phyloP scores from a whole-genome alignment of 2,329 filamentous ascomycete genomes.

The Hypomyces perniciosus region DNA sequence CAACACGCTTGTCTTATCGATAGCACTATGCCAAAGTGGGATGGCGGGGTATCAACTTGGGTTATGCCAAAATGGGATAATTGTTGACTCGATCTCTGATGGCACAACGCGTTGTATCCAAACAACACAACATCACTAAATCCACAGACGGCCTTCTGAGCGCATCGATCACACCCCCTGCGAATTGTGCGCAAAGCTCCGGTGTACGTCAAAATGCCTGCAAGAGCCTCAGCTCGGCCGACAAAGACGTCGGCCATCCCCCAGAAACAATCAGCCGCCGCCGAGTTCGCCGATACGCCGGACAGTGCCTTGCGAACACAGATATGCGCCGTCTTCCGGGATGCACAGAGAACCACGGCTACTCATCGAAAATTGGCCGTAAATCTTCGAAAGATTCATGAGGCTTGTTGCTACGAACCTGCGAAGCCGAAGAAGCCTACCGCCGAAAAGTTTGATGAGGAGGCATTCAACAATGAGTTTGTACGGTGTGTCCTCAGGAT shows the following conservation, averaged over 20 bases:
- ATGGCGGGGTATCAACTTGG: constrained; percentile 10
- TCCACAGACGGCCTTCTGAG: too few species aligned
- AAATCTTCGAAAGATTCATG: constrained; percentile 83
- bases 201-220: constrained; percentile 38
- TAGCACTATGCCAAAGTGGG: neutral
- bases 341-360: constrained; percentile 83
- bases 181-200: neutral
- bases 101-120: constrained; percentile 6
- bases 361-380: constrained; percentile 87
- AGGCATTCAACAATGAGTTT: constrained; percentile 83
- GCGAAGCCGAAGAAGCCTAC: constrained; percentile 45
- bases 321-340: constrained; percentile 66
- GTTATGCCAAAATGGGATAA: constrained; percentile 13
- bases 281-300: constrained; percentile 71
- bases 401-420: constrained; percentile 68
- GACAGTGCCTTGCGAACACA: constrained; percentile 66
- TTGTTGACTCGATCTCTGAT: constrained; percentile 9
- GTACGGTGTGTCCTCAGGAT: constrained; percentile 74
- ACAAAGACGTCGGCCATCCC: constrained; percentile 39
- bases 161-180: constrained; percentile 3
- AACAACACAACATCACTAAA: constrained; percentile 11
- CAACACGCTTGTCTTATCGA: constrained; percentile 7
- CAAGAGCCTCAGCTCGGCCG: constrained; percentile 42
- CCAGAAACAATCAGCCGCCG: constrained; percentile 46
- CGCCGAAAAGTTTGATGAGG: constrained; percentile 68